These are phyloP conservation scores for Stephanodiscus triporus DNA, from an alignment of 108 stramenopile species.

Conservation along the genomic window DNA sequence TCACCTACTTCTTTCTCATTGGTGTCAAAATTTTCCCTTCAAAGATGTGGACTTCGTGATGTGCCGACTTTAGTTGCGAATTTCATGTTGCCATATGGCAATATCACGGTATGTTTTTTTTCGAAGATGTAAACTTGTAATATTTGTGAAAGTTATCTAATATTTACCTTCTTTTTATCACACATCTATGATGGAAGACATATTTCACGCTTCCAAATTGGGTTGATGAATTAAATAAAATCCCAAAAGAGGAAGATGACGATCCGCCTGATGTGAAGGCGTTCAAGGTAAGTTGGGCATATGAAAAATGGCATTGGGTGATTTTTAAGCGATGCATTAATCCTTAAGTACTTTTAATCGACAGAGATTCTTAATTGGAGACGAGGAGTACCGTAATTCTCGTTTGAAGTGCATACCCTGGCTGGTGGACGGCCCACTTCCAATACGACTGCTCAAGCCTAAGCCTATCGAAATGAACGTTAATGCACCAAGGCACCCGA, in stretches of 20 bases:
- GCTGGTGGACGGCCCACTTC: no score
- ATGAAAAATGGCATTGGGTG: constrained; percentile 19
- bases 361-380: no score
- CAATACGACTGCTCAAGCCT: no score
- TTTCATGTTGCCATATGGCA: constrained; percentile 59
- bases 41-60: constrained; percentile 57
- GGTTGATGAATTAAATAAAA: constrained; percentile 52
- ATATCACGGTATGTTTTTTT: constrained; percentile 37
- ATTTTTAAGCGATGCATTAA: no score
- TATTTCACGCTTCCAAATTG: constrained; percentile 66
- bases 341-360: no score
- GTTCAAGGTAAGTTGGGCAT: constrained; percentile 49
- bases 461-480: no score
- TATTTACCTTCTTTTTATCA: neutral
- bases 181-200: neutral
- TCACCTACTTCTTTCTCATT: neutral
- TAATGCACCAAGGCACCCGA: no score
- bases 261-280: constrained; percentile 61
- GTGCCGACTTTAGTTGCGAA: constrained; percentile 58
- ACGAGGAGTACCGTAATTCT: no score
- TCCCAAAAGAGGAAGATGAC: constrained; percentile 42
- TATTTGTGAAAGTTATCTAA: neutral
- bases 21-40: neutral
- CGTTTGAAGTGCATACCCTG: no score
- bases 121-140: no score